Conservation (phyloP, 768 basidiomycete genomes). For the Austroboletus eburneus region DNA sequence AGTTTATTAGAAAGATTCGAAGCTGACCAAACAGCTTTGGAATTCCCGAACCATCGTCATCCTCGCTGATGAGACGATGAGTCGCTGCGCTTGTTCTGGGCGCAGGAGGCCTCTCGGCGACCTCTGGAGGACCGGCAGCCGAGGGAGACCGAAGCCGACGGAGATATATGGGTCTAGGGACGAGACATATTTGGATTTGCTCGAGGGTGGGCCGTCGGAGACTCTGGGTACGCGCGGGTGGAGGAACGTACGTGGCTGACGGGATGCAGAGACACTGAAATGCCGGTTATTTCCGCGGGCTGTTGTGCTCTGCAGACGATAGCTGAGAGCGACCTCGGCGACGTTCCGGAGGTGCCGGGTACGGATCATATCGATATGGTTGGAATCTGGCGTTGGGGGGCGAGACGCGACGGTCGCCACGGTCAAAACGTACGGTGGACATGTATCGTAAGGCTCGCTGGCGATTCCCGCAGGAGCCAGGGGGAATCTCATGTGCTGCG, state of each 20-base stretch:
- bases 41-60: not conserved
- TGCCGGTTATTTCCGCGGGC: conserved; percentile 1
- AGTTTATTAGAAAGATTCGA: conserved; percentile 6
- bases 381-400: too few species aligned
- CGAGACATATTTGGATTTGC: conserved; percentile 5
- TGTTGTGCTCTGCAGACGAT: too few species aligned
- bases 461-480: not conserved
- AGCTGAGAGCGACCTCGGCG: too few species aligned
- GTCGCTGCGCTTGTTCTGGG: conserved; percentile 3
- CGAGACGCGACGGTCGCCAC: too few species aligned
- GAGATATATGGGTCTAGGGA: conserved; percentile 8
- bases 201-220: conserved; percentile 6
- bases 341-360: conserved; percentile 14
- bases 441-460: conserved; percentile 3
- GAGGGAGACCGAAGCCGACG: conserved; percentile 13
- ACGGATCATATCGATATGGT: conserved; percentile 5
- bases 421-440: conserved; percentile 10
- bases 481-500: not conserved
- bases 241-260: conserved; percentile 13
- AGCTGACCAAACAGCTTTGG: not conserved
- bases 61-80: conserved; percentile 5
- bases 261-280: not conserved
- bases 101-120: conserved; percentile 2
- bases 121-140: conserved; percentile 11
- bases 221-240: not conserved